phyloP scores from a whole-genome alignment of 257 asterid genomes.

The Petrea volubilis region DNA sequence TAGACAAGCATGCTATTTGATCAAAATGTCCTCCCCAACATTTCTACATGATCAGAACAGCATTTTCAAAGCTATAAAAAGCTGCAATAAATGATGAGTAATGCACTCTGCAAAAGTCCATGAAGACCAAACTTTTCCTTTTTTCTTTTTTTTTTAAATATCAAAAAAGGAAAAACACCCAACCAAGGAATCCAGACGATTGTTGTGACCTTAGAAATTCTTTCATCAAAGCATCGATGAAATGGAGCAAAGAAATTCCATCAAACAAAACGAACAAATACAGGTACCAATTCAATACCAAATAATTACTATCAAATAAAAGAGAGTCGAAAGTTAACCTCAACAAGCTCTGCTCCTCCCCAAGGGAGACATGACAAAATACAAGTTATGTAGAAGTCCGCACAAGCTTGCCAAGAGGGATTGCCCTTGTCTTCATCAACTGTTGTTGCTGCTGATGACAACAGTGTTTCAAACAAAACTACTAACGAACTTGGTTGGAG shows the following conservation, averaged over 20 bases:
- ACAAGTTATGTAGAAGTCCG: slow-evolving; percentile 88
- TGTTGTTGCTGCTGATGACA: slow-evolving; percentile 95
- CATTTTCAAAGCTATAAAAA: background rate
- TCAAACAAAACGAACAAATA: background rate
- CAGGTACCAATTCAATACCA: background rate
- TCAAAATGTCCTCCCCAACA: background rate
- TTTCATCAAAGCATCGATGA: background rate
- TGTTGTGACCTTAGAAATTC: background rate
- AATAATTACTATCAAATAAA: slow-evolving; percentile 6
- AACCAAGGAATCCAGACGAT: background rate
- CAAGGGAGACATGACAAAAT: slow-evolving; percentile 93
- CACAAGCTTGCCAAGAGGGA: slow-evolving; percentile 99
- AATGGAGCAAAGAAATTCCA: background rate
- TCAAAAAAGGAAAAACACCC: background rate
- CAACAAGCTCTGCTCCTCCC: slow-evolving; percentile 98
- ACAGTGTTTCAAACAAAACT: slow-evolving; percentile 76
- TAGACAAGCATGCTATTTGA: slow-evolving; percentile 1
- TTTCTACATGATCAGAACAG: background rate
- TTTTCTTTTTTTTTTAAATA: too few species aligned
- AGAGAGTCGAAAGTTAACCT: slow-evolving; percentile 49
- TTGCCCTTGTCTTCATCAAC: slow-evolving; percentile 98
- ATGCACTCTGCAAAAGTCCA: background rate
- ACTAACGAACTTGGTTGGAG: slow-evolving; percentile 83
- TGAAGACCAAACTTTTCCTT: background rate
- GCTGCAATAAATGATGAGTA: background rate